Evolutionary conservation across 257 asterid genomes (phyloP), one percentile per base, ranked within the genome.

Genomic region (Solanum raphanifolium): DNA sequence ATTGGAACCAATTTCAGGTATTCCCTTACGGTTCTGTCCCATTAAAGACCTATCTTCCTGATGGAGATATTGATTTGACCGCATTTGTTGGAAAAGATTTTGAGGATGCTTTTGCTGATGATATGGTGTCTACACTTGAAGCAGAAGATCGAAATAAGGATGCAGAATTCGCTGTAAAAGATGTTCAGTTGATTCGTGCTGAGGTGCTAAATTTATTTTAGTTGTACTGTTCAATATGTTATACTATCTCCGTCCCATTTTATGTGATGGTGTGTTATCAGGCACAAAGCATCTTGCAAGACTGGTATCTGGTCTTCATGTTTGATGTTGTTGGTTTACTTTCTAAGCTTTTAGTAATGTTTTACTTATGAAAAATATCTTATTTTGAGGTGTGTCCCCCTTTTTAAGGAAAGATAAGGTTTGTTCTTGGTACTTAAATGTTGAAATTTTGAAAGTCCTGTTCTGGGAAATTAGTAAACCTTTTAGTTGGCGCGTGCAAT

Each of bases 41-140:
- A 29, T 89, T 97, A 84, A 97, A 93, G 91, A 97, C 98, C 41
- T 97, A 94, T 91, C 98, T 97, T 83, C 99, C 99, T 3, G 99
- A 96, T 89, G 99, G 99, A 89, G 99, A 97, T 89, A 96, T 97
- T 83, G 99, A 97, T 88, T 91, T 97, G 89, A 96, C 99, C 79
- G 93, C 93, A 75, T 94, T 97, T 87, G 94, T 95, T 85, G 94
- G 94, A 84, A 87, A 90, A 84, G 89, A 88, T 86, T 65, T 87
- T 13, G 99, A 96, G 92, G 98, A 95, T 65, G 83, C 82, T 41
- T 88, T 95, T 89, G 97, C 89, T 9, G 87, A 92, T 58, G 94
- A 93, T 73, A 90, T 95, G 90, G 92, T 89, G 87, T 87, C 93
- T 83, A 87, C 94, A 60, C 96, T 97, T 72, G 93, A 94, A 90